Evolutionary conservation across 805 yeast genomes (phyloP).

Genomic region (Saccharomycopsis capsularis): DNA sequence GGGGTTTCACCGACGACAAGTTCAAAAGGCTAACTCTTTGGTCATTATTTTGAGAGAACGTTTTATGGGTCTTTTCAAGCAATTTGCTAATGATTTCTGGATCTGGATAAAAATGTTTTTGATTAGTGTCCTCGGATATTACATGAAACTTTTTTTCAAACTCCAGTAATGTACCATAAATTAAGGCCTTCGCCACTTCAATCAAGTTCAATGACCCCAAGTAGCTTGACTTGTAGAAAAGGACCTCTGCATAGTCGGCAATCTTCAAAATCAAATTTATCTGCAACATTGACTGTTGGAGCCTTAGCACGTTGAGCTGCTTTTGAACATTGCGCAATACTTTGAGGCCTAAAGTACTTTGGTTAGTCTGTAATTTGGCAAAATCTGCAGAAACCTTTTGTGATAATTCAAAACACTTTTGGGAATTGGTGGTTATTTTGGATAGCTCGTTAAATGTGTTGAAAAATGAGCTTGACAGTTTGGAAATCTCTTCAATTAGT

Average conservation of each 20-base stretch:
- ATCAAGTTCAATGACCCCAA: constrained; percentile 52
- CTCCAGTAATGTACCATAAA: constrained; percentile 44
- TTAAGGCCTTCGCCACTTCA: constrained; percentile 48
- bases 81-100: constrained; percentile 19
- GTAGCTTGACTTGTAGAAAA: constrained; percentile 34
- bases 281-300: constrained; percentile 58
- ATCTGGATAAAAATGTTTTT: constrained; percentile 22
- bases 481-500: constrained; percentile 73
- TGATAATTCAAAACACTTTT: constrained; percentile 42
- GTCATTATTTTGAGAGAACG: constrained; percentile 33
- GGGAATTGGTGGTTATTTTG: constrained; percentile 49
- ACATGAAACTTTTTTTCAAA: constrained; percentile 37
- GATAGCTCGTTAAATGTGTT: constrained; percentile 76
- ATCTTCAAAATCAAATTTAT: constrained; percentile 29
- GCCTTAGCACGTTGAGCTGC: constrained; percentile 49
- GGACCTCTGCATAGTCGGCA: constrained; percentile 43
- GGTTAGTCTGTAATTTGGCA: constrained; percentile 38
- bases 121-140: constrained; percentile 26
- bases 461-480: constrained; percentile 79
- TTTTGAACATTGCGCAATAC: constrained; percentile 44
- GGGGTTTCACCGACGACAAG: constrained; percentile 28
- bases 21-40: not conserved
- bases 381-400: constrained; percentile 41
- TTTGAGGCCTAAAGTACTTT: constrained; percentile 44
- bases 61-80: constrained; percentile 30